Percentiles rank a stretch among this genome's conserved stretches.
Evolutionary conservation across 139 green algal species (phyloP).

Genomic region (Tetraselmis striata): DNA sequence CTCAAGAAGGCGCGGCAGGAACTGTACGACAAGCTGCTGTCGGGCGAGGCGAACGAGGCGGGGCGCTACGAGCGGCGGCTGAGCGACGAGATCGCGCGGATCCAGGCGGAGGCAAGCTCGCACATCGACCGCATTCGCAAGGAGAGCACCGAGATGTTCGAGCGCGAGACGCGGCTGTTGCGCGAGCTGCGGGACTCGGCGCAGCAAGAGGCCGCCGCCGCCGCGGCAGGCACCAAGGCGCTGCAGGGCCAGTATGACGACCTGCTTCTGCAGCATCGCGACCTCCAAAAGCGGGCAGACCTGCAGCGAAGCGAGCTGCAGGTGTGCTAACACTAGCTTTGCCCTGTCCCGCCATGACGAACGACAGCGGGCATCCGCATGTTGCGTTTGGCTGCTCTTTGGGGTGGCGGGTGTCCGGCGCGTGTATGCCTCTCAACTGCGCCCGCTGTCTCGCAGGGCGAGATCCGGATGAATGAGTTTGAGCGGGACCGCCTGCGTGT

Average conservation of each 20-base stretch:
- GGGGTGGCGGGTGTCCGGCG: no score
- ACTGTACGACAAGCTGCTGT: neutral
- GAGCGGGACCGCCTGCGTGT: neutral
- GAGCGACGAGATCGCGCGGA: slow-evolving; percentile 4
- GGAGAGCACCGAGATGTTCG: slow-evolving; percentile 29
- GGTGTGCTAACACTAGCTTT: slow-evolving; percentile 4
- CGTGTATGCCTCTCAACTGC: no score
- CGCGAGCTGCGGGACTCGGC: slow-evolving; percentile 36
- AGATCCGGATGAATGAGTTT: neutral
- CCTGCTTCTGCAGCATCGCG: neutral
- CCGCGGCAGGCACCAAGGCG: slow-evolving; percentile 15
- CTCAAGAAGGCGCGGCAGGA: slow-evolving; percentile 9
- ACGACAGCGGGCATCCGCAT: no score
- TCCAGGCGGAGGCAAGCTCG: slow-evolving; percentile 23
- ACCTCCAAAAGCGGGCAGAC: slow-evolving; percentile 4
- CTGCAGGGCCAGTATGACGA: slow-evolving; percentile 19
- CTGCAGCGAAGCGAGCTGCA: neutral
- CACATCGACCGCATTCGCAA: slow-evolving; percentile 37
- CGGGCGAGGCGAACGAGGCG: neutral
- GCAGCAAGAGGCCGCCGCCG: slow-evolving; percentile 17
- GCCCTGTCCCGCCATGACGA: no score
- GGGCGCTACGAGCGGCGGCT: slow-evolving; percentile 1
- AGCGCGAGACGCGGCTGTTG: slow-evolving; percentile 38
- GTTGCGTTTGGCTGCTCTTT: neutral
- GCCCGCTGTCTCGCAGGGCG: neutral